Conservation (phyloP, 352 stramenopile genomes). For the Phytopythium delawarense region DNA sequence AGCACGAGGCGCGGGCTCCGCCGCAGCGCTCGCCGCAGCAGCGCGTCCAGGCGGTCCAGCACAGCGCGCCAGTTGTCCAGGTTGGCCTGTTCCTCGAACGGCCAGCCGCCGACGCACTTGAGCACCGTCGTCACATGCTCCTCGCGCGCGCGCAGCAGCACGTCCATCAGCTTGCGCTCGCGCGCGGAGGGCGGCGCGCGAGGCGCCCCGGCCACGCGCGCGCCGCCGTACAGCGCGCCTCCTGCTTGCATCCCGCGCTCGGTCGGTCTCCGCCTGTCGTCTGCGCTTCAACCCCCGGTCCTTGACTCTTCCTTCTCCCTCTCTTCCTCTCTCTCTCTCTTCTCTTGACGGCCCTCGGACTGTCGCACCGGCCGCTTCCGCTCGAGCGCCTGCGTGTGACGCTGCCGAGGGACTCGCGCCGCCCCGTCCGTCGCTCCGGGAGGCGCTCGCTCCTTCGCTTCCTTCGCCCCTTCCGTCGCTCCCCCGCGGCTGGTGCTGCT, state of each 20-base stretch:
- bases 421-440: background rate
- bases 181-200: conserved; percentile 37
- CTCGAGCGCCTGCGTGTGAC: background rate
- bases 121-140: conserved; percentile 50
- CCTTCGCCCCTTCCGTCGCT: too few relatives aligned
- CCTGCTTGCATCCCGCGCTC: conserved; percentile 14
- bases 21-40: conserved; percentile 39
- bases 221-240: conserved; percentile 13
- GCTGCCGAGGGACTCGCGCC: background rate
- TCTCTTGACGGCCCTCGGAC: background rate
- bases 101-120: conserved; percentile 68
- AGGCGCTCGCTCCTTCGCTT: too few relatives aligned
- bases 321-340: background rate
- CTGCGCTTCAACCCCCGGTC: background rate
- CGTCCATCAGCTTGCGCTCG: conserved; percentile 60
- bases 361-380: background rate
- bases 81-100: conserved; percentile 77
- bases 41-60: conserved; percentile 45
- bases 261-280: background rate
- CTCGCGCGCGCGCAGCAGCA: conserved; percentile 45
- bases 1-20: conserved; percentile 43
- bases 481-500: too few relatives aligned
- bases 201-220: conserved; percentile 9
- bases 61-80: conserved; percentile 62
- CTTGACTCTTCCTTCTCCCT: background rate